Conservation (phyloP, 495 filamentous ascomycete genomes). For the Podospora anserina region DNA sequence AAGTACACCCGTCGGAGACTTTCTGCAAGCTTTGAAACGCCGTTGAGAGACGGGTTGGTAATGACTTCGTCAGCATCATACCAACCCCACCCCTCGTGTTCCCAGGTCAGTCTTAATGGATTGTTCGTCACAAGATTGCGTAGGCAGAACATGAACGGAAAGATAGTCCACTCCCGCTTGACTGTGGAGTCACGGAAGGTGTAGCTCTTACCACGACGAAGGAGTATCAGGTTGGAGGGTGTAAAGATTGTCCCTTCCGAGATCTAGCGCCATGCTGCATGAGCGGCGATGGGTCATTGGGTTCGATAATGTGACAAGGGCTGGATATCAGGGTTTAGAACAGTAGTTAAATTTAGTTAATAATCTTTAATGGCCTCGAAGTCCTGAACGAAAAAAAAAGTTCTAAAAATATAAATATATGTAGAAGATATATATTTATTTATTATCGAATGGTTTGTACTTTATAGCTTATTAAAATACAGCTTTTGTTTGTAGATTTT, state of each 20-base stretch:
- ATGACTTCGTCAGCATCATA: constrained; percentile 47
- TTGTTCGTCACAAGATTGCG: constrained; percentile 34
- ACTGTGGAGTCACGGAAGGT: constrained; percentile 53
- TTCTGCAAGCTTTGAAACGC: constrained; percentile 55
- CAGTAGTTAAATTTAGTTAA: too few species aligned
- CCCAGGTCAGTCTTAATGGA: constrained; percentile 59
- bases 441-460: too few species aligned
- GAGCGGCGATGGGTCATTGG: constrained; percentile 48
- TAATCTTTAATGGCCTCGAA: too few species aligned
- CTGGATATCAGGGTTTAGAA: background rate
- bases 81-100: constrained; percentile 59
- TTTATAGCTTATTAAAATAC: too few species aligned
- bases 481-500: too few species aligned
- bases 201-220: constrained; percentile 58
- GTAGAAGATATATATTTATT: too few species aligned
- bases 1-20: constrained; percentile 58
- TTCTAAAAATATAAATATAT: too few species aligned
- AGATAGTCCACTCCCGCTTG: constrained; percentile 58
- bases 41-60: constrained; percentile 33
- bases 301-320: constrained; percentile 43
- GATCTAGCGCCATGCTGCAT: constrained; percentile 61
- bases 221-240: constrained; percentile 42
- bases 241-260: constrained; percentile 59
- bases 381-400: too few species aligned
- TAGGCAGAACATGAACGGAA: constrained; percentile 59